These are phyloP conservation scores for Pterocarpus santalinus DNA, from an alignment of 306 rosid genomes.

Conservation along the genomic window DNA sequence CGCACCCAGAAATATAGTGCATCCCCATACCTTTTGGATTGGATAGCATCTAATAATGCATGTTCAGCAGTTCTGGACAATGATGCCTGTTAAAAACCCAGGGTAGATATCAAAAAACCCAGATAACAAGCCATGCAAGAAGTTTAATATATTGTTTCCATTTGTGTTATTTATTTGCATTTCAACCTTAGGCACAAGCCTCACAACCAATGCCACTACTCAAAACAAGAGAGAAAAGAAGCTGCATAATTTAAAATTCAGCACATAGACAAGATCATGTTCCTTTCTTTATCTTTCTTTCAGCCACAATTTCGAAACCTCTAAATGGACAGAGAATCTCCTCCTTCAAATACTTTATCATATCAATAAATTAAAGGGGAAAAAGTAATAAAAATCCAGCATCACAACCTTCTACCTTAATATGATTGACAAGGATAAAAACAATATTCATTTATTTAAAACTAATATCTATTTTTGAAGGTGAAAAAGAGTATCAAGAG, in stretches of 20 bases:
- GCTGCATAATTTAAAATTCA: slow-evolving; percentile 9
- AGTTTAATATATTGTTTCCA: slow-evolving; percentile 4
- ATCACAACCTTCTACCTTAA: slow-evolving; percentile 34
- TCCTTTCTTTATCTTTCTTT: background rate
- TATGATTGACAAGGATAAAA: slow-evolving; percentile 11
- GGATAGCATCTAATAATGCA: slow-evolving; percentile 75
- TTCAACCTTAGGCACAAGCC: background rate
- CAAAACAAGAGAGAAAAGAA: slow-evolving; percentile 12
- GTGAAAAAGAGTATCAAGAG: background rate
- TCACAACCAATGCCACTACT: background rate
- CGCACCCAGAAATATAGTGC: slow-evolving; percentile 95
- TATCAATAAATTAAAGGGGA: background rate
- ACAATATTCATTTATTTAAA: background rate
- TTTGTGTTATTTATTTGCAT: slow-evolving; percentile 7
- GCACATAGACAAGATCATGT: slow-evolving; percentile 4
- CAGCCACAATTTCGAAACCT: background rate
- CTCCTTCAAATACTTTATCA: slow-evolving; percentile 10
- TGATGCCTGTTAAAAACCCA: slow-evolving; percentile 72
- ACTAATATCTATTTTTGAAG: background rate
- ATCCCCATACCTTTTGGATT: slow-evolving; percentile 78
- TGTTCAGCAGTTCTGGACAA: slow-evolving; percentile 80
- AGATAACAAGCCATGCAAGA: background rate
- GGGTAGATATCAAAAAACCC: slow-evolving; percentile 37
- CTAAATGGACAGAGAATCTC: slow-evolving; percentile 16
- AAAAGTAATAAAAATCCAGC: background rate